Evolutionary conservation across 345 rosid genomes (phyloP).

Genomic region (Brassica cretica): DNA sequence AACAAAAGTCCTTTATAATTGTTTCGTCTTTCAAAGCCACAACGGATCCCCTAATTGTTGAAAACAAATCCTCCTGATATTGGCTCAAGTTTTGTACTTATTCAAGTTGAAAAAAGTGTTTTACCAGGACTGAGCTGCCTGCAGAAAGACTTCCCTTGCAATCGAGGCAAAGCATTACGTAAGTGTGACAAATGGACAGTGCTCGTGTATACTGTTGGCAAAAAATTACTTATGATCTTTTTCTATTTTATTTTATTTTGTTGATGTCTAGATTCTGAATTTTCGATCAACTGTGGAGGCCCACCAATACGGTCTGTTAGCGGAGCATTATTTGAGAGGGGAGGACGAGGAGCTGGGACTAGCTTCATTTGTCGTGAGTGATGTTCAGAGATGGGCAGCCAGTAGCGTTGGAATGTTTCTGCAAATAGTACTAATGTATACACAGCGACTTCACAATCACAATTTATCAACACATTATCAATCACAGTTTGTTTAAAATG

Average conservation of each 20-base stretch:
- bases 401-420: constrained; percentile 50
- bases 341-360: constrained; percentile 59
- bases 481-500: no score
- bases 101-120: constrained; percentile 26
- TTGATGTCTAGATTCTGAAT: constrained; percentile 49
- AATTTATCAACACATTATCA: constrained; percentile 37
- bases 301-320: constrained; percentile 45
- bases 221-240: background rate
- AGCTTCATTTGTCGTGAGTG: constrained; percentile 53
- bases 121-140: constrained; percentile 63
- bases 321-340: constrained; percentile 45
- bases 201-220: background rate
- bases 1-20: constrained; percentile 8
- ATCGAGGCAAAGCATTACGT: constrained; percentile 55
- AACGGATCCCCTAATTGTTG: background rate
- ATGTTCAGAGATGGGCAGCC: constrained; percentile 51
- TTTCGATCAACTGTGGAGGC: constrained; percentile 72
- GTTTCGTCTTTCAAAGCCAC: constrained; percentile 1
- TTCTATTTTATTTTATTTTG: background rate
- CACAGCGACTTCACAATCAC: constrained; percentile 21
- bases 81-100: background rate
- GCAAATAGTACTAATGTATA: constrained; percentile 36
- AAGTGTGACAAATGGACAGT: constrained; percentile 38
- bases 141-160: constrained; percentile 66
- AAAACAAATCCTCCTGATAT: constrained; percentile 1